Base-by-base conservation (phyloP, 2,329 filamentous ascomycete species). In the Cordyceps farinosa region DNA sequence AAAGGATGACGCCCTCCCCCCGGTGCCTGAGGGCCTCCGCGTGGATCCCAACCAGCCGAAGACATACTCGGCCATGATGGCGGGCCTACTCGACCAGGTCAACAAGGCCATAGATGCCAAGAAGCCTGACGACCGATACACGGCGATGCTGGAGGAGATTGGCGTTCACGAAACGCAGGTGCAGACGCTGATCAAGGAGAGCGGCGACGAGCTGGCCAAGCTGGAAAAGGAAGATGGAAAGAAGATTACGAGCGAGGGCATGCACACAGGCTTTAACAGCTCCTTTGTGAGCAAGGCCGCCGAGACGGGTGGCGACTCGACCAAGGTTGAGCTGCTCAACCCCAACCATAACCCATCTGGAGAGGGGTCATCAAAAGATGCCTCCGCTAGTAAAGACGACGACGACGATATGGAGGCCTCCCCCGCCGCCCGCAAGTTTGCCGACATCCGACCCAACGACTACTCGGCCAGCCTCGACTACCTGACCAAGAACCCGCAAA, bases 51-150 rank as follows among this genome's bases (percentile, higher is more conserved):
- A 90, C 74, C 87, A 83, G 71, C 86, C 91, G 69, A 91, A 91
- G 0, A 90, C 88, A 15, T 99, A 97, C 73, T 95, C 92, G 45
- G 92, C 96, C 80, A 99, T 99, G 95, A 93, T 99, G 90, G 91
- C 91, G n/a, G 87, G 89, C n/a, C 77, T 99, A 70, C 84, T 98
- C 27, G 95, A 99, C 71, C 90, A 96, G 76, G 92, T 98, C 48
- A 97, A 97, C 71, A 83, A 86, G 76, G 87, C 91, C 57, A 82
- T 97, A 42, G 90, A 93, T 62, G 90, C 92, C 72, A 90, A 90
- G 76, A 87, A 89, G 65, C 82, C 84, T 0, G 82, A 84, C 27
- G 85, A 88, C 68, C 80, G 90, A 57, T 92, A 90, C 73, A 81
- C 84, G 54, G 88, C 84, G 59, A 97, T 96, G 80, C 81, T 96